Conservation (phyloP, 1,284 basidiomycete genomes). For the Rhodotorula sp. region DNA sequence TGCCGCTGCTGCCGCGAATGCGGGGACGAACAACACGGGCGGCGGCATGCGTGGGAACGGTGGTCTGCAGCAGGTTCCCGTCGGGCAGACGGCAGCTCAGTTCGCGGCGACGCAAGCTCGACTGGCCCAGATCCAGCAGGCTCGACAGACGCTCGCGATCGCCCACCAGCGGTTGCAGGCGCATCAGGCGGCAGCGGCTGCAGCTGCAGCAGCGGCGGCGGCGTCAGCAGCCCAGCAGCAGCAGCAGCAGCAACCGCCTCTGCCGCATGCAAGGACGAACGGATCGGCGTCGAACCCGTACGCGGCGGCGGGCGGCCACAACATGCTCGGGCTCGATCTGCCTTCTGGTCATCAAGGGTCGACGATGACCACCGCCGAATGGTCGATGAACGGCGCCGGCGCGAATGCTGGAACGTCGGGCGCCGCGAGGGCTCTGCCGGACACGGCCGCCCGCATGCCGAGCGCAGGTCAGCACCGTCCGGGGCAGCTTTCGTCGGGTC, state of each 20-base stretch:
- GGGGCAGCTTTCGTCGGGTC: no score
- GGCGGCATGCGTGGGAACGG: background rate
- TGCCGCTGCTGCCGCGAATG: background rate
- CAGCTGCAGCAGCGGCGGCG: background rate
- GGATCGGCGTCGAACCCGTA: background rate
- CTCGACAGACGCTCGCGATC: constrained; percentile 10
- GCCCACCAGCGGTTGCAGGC: constrained; percentile 7
- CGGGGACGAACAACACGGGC: background rate
- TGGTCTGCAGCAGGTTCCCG: background rate
- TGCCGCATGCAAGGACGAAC: background rate
- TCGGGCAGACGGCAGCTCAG: background rate
- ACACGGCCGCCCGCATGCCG: no score
- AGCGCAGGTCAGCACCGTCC: no score
- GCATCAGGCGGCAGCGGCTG: constrained; percentile 1
- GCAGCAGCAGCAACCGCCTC: background rate
- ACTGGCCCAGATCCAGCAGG: constrained; percentile 4
- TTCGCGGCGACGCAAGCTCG: background rate
- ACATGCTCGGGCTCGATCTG: constrained; percentile 18
- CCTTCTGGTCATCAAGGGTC: background rate
- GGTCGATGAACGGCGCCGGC: background rate
- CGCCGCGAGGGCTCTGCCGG: no score
- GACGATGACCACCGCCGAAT: background rate
- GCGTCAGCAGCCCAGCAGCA: background rate
- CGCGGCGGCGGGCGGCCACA: background rate
- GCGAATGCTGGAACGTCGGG: background rate